These are phyloP conservation scores for Mucuna pruriens DNA, from an alignment of 306 rosid genomes.

Conservation along the genomic window DNA sequence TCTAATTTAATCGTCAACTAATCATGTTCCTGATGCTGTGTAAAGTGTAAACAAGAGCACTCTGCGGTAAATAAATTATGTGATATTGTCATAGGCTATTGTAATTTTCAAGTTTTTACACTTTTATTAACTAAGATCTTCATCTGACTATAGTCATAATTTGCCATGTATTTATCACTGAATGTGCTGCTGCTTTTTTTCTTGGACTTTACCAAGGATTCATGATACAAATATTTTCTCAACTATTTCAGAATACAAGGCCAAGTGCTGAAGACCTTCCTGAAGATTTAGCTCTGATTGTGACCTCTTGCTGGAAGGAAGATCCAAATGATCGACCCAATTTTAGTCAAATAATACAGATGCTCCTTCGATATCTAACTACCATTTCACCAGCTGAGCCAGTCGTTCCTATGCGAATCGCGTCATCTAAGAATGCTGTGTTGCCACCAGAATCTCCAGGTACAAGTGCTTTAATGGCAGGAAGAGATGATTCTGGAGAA, in stretches of 20 bases:
- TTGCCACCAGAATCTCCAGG: slow-evolving; percentile 90
- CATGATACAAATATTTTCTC: neutral
- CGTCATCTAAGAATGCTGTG: slow-evolving; percentile 64
- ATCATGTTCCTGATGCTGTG: neutral
- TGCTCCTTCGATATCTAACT: slow-evolving; percentile 70
- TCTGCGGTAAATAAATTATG: neutral
- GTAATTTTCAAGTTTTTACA: neutral
- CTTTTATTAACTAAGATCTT: neutral
- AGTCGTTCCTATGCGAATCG: slow-evolving; percentile 47
- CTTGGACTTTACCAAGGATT: neutral
- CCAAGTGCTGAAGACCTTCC: slow-evolving; percentile 83
- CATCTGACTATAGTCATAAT: neutral
- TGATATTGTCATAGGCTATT: neutral
- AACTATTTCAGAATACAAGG: slow-evolving; percentile 70
- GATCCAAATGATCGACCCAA: slow-evolving; percentile 77
- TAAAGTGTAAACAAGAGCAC: neutral
- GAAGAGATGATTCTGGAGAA: slow-evolving; percentile 55
- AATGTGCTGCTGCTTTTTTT: slow-evolving; percentile 26
- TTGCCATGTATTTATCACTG: neutral
- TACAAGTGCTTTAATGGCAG: slow-evolving; percentile 77
- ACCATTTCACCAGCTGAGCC: slow-evolving; percentile 56
- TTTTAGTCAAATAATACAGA: slow-evolving; percentile 79
- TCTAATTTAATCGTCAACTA: too few species aligned
- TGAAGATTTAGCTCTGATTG: slow-evolving; percentile 63
- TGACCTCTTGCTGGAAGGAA: slow-evolving; percentile 90